Percentiles rank a stretch among this genome's conserved stretches.
Evolutionary conservation across 345 rosid species (phyloP).

Genomic region (Populus nigra): DNA sequence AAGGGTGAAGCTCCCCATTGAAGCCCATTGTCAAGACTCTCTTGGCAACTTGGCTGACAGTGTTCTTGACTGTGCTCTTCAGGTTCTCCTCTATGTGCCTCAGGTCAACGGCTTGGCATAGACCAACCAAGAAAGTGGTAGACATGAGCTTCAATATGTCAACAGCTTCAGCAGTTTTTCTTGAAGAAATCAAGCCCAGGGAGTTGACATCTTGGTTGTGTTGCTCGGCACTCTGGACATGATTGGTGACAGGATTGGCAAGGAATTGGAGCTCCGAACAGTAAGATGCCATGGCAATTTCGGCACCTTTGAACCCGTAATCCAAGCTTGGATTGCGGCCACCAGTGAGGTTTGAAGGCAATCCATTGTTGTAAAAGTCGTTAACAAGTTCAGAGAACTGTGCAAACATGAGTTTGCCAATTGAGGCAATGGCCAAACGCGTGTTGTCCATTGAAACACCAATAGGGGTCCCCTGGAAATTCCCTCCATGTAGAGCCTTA

Average conservation of each 20-base stretch:
- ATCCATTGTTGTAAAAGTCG: slow-evolving; percentile 32
- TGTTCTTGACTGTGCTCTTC: slow-evolving; percentile 24
- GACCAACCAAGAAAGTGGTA: slow-evolving; percentile 27
- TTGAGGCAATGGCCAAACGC: slow-evolving; percentile 29
- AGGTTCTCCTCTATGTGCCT: slow-evolving; percentile 36
- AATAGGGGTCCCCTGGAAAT: slow-evolving; percentile 37
- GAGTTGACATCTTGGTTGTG: slow-evolving; percentile 41
- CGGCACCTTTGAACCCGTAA: slow-evolving; percentile 37
- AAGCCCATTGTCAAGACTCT: slow-evolving; percentile 21
- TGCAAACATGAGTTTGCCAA: slow-evolving; percentile 34
- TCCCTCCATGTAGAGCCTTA: slow-evolving; percentile 32
- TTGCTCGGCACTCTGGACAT: slow-evolving; percentile 38
- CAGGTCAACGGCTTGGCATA: slow-evolving; percentile 32
- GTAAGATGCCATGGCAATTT: slow-evolving; percentile 41
- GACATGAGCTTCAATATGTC: slow-evolving; percentile 37
- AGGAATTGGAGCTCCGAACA: slow-evolving; percentile 37
- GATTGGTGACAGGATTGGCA: slow-evolving; percentile 34
- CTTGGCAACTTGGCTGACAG: slow-evolving; percentile 27
- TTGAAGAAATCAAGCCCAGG: slow-evolving; percentile 29
- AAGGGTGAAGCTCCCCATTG: slow-evolving; percentile 36
- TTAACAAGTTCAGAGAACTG: slow-evolving; percentile 36
- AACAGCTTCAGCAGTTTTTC: slow-evolving; percentile 33
- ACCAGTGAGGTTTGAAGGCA: slow-evolving; percentile 36
- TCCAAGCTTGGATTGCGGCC: slow-evolving; percentile 37
- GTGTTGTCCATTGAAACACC: slow-evolving; percentile 38